Evolutionary conservation across 164 flowering plant species (phyloP).

Genomic region (Brasenia schreberi): DNA sequence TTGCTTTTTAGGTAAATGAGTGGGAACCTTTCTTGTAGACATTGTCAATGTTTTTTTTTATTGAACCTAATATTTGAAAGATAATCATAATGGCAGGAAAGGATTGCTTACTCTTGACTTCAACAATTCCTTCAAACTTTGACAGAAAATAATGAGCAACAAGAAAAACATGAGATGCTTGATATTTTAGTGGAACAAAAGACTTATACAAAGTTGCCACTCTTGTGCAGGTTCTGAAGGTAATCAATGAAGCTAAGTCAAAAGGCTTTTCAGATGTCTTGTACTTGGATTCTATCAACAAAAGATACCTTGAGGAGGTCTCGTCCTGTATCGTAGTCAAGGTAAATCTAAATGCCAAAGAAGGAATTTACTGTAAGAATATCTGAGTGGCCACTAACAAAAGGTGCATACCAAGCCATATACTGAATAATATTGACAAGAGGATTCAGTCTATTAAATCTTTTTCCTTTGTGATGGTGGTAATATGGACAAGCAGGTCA

Average conservation of each 20-base stretch:
- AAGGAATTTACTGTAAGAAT: not conserved
- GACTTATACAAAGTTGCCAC: not conserved
- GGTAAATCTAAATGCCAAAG: conserved; percentile 19
- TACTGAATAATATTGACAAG: not conserved
- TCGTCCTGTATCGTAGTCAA: conserved; percentile 61
- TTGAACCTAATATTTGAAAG: too few relatives aligned
- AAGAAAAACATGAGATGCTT: not conserved
- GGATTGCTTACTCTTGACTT: too few relatives aligned
- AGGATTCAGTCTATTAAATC: not conserved
- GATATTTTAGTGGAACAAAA: too few relatives aligned
- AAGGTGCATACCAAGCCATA: not conserved
- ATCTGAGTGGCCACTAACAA: not conserved
- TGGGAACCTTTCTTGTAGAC: too few relatives aligned
- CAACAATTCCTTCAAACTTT: too few relatives aligned
- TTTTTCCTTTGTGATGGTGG: too few relatives aligned
- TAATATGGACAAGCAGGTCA: too few relatives aligned
- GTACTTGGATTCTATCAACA: conserved; percentile 44
- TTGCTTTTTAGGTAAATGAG: too few relatives aligned
- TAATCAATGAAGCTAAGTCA: conserved; percentile 32
- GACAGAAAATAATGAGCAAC: not conserved
- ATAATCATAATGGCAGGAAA: too few relatives aligned
- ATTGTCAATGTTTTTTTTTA: too few relatives aligned
- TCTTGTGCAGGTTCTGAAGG: conserved; percentile 34
- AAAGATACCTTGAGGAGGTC: conserved; percentile 50
- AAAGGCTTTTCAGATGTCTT: conserved; percentile 62